Conservation (phyloP, 179 eudicot genomes). For the Beta corolliflora region DNA sequence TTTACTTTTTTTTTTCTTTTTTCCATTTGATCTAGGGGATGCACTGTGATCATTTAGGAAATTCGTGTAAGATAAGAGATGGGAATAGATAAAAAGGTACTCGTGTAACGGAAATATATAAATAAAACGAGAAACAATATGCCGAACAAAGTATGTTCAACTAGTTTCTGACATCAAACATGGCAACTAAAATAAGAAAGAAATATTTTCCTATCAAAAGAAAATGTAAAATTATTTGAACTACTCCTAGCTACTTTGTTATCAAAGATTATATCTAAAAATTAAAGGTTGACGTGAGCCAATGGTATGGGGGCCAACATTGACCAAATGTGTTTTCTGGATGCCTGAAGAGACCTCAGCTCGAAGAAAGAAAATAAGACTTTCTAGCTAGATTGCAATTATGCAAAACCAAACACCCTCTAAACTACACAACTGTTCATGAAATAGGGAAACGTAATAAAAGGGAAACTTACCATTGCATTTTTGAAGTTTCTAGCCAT, state of each 20-base stretch:
- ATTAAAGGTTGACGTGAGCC: constrained; percentile 10
- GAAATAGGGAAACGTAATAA: constrained; percentile 19
- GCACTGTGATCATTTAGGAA: too few species aligned
- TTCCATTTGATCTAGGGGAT: too few species aligned
- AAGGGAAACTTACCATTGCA: constrained; percentile 14
- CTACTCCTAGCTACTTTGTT: neutral
- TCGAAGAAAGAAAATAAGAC: neutral
- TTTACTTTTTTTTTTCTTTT: too few species aligned
- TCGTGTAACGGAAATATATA: too few species aligned
- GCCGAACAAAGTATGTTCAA: too few species aligned
- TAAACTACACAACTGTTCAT: neutral
- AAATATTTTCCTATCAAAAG: neutral
- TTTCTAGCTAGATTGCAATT: constrained; percentile 12
- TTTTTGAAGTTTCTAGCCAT: constrained; percentile 13
- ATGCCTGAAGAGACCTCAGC: neutral
- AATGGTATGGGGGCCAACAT: neutral
- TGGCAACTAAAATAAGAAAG: too few species aligned
- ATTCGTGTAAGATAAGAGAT: too few species aligned
- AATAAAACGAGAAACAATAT: too few species aligned
- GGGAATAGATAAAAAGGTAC: too few species aligned
- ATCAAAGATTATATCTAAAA: neutral
- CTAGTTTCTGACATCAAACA: too few species aligned
- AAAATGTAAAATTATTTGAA: neutral
- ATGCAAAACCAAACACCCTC: neutral
- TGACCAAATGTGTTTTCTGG: constrained; percentile 7